Evolutionary conservation across 352 stramenopile genomes (phyloP), one percentile per base, ranked within the genome.

Genomic region (Globisporangium canariense): DNA sequence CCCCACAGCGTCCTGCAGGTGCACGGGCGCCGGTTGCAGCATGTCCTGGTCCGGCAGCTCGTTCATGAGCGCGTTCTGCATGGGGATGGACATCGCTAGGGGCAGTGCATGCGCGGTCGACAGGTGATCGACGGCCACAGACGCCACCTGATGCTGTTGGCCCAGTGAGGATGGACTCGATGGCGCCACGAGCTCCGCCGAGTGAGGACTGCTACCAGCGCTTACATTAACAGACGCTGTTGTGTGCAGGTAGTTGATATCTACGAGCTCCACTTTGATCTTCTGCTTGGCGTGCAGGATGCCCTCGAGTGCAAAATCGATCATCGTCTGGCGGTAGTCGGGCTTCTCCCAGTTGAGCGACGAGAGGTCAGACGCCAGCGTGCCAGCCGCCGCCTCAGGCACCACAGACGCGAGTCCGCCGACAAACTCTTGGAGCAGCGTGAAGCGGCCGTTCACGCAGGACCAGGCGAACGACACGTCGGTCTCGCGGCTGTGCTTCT

Each of bases 231-330:
- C 54, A 9, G 62, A 36, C 2, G 32, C 62, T 46, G 47, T 50
- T 54, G 14, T 53, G 8, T 76, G 71, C 34, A 73, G 5, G 56
- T 73, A 79, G 57, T 82, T 74, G 32, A 85, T 66, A 34, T 86
- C 79, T 30, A 88, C 79, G 36, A 88, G 67, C 58, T 89, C 79
- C 10, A 89, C 73, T 41, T 79, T 80, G 66, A 76, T 64, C 67
- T 89, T 89, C 67, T 88, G 80, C 36, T 79, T 74, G n/a, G 80
- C 78, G 64, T 89, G 80, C 45, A 89, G 65, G 45, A 89, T 88
- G 2, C 80, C 80, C 61, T 89, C 80, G 22, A 89, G 74, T 20
- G 78, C 70, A 52, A 88, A 84, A 65, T 89, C 78, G 14, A 89
- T 60, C 70, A 80, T 78, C 16, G 78, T 81, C 65, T 84, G 67